Base-by-base conservation (phyloP, 805 yeast species). In the Sungouiozyma ichnusensis region DNA sequence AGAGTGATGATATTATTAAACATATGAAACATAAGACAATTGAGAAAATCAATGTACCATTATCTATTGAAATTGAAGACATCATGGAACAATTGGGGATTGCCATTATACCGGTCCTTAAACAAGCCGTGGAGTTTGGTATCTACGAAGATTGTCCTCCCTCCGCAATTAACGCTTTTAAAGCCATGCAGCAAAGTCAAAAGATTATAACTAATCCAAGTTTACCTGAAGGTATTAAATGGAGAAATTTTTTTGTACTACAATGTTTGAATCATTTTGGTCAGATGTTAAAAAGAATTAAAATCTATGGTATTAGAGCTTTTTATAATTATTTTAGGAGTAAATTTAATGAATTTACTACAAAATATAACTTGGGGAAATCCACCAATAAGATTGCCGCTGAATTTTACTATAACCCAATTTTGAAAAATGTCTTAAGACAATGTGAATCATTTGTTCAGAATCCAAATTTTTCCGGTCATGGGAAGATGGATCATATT, bases 271-370 rank as follows among this genome's bases (percentile, higher is more conserved):
- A 77, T 3, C 75, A 77, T 32, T 79, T 81, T 5, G 95, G 95
- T 0, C 87, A 76, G 53, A 75, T 81, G 64, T 60, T 79, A 19
- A 67, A 78, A 52, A 58, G 88, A 44, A 64, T 92, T 31, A 80
- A 79, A 51, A 76, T 84, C 16, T 94, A 92, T 60, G 97, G 98
- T 0, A 66, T 90, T 6, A 63, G 73, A 37, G 79, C 94, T 0
- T 92, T 92, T 54, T 81, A 74, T 58, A 66, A 71, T 5, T 83
- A 81, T 57, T 80, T 79, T 55, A 52, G 59, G 33, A 80, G 78
- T 42, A 81, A 81, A 47, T 64, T 71, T 56, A 60, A 60, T 16
- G 79, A 79, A 56, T 73, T 76, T 54, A 68, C 75, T 27, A 68
- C 82, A 2, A 81, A 81, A 55, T 74, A 65, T 53, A 71, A 67